Conservation (phyloP, 2,329 filamentous ascomycete species). For the Talaromyces sp. region DNA sequence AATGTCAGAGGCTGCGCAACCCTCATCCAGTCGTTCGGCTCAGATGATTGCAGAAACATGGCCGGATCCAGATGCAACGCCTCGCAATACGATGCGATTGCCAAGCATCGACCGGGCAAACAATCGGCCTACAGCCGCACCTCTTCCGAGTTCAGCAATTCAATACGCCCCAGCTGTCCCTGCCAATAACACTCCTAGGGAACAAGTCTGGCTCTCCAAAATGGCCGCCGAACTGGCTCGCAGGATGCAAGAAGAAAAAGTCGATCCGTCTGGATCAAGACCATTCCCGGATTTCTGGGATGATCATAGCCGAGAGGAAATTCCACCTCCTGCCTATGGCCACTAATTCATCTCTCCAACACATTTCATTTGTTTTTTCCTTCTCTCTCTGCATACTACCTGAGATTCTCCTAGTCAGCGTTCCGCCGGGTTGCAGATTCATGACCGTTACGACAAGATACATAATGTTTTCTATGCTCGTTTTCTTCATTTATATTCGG, state of each 20-base stretch:
- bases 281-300: slow-evolving; percentile 38
- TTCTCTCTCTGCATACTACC: neutral
- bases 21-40: slow-evolving; percentile 23
- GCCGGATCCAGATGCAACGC: slow-evolving; percentile 33
- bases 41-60: slow-evolving; percentile 16
- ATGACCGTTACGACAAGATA: slow-evolving; percentile 18
- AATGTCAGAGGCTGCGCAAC: slow-evolving; percentile 24
- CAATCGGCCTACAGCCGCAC: slow-evolving; percentile 25
- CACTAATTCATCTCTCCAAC: slow-evolving; percentile 27
- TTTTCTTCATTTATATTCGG: slow-evolving; percentile 2
- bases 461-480: slow-evolving; percentile 3
- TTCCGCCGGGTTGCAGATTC: slow-evolving; percentile 18
- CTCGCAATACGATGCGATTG: slow-evolving; percentile 28
- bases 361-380: neutral
- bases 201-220: slow-evolving; percentile 53
- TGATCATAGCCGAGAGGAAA: slow-evolving; percentile 35
- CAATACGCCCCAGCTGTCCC: slow-evolving; percentile 32
- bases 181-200: slow-evolving; percentile 32
- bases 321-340: slow-evolving; percentile 46
- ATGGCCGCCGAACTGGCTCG: slow-evolving; percentile 87
- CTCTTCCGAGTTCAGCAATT: slow-evolving; percentile 28
- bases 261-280: slow-evolving; percentile 27
- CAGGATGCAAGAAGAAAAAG: slow-evolving; percentile 83
- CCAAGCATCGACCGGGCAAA: slow-evolving; percentile 7
- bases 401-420: slow-evolving; percentile 18